These are phyloP conservation scores for Peziza echinospora DNA, from an alignment of 495 filamentous ascomycete genomes.

Conservation along the genomic window DNA sequence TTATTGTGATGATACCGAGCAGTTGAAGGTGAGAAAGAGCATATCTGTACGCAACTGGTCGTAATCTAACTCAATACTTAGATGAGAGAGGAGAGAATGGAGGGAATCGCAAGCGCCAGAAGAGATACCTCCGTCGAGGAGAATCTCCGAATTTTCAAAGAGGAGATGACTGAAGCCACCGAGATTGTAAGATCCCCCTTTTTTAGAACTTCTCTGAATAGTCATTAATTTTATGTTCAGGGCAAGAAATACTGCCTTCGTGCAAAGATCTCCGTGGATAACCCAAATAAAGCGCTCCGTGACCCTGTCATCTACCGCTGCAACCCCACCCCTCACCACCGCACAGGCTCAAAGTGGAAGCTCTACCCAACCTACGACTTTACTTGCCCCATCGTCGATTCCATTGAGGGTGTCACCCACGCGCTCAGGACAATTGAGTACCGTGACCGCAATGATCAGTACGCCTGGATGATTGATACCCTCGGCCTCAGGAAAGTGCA, in stretches of 20 bases:
- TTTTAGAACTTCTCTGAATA: not conserved
- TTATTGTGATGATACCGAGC: constrained; percentile 76
- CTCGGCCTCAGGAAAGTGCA: constrained; percentile 71
- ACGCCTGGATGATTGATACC: constrained; percentile 83
- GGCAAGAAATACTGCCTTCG: constrained; percentile 67
- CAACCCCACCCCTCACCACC: constrained; percentile 60
- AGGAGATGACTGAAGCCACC: constrained; percentile 70
- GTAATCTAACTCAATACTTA: constrained; percentile 23
- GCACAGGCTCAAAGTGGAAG: constrained; percentile 77
- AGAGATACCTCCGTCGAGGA: constrained; percentile 62
- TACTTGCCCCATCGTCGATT: constrained; percentile 77
- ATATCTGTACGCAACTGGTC: not conserved
- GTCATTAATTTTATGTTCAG: constrained; percentile 1
- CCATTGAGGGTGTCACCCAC: constrained; percentile 80
- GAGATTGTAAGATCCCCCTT: constrained; percentile 25
- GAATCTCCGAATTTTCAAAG: constrained; percentile 47
- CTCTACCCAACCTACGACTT: constrained; percentile 95
- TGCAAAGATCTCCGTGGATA: constrained; percentile 66
- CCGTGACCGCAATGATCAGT: constrained; percentile 89
- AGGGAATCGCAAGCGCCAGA: constrained; percentile 50
- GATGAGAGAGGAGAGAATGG: constrained; percentile 60
- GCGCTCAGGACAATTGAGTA: constrained; percentile 93
- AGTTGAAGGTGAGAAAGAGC: constrained; percentile 28
- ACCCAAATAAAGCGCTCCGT: constrained; percentile 67
- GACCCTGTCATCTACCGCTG: constrained; percentile 94